phyloP scores from a whole-genome alignment of 2,329 filamentous ascomycete genomes.

The Didymellaceae sp. region DNA sequence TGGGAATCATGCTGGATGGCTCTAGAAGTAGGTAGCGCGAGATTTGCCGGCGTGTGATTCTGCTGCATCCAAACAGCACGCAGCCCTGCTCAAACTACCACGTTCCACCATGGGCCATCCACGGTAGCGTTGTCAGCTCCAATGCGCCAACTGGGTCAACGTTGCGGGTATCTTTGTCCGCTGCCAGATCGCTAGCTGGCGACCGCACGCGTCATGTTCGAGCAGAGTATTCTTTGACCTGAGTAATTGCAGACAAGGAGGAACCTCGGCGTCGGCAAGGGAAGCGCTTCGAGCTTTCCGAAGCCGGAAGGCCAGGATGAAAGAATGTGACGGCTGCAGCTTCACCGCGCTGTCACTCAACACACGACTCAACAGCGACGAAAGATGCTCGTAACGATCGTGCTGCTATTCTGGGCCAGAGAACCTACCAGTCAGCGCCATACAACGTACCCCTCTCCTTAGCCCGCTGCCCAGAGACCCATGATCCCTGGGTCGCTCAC shows the following conservation, averaged over 20 bases:
- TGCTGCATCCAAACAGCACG: slow-evolving; percentile 20
- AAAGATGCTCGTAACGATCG: slow-evolving; percentile 2
- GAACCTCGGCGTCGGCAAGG: slow-evolving; percentile 20
- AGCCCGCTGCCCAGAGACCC: slow-evolving; percentile 23
- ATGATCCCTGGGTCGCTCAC: slow-evolving; percentile 35
- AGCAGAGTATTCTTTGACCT: slow-evolving; percentile 1
- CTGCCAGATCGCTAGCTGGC: slow-evolving; percentile 6
- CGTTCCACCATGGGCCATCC: slow-evolving; percentile 17
- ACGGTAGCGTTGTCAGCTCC: slow-evolving; percentile 5
- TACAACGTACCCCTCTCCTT: slow-evolving; percentile 32
- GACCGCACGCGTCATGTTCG: slow-evolving; percentile 14
- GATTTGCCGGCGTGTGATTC: slow-evolving; percentile 17
- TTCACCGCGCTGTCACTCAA: slow-evolving; percentile 15
- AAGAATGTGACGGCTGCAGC: slow-evolving; percentile 10
- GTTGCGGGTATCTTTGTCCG: slow-evolving; percentile 8
- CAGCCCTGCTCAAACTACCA: slow-evolving; percentile 23
- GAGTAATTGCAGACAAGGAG: slow-evolving; percentile 11
- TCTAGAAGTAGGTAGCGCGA: slow-evolving; percentile 16
- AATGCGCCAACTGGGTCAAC: slow-evolving; percentile 9
- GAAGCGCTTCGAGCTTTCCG: slow-evolving; percentile 7
- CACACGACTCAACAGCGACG: slow-evolving; percentile 10
- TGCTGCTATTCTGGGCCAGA: slow-evolving; percentile 33
- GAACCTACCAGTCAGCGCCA: slow-evolving; percentile 20
- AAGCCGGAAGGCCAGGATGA: slow-evolving; percentile 4
- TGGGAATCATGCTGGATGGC: slow-evolving; percentile 5